Evolutionary conservation across 495 filamentous ascomycete species (phyloP), one percentile per base, ranked within the genome.

Genomic region (Aspergillus asperescens): DNA sequence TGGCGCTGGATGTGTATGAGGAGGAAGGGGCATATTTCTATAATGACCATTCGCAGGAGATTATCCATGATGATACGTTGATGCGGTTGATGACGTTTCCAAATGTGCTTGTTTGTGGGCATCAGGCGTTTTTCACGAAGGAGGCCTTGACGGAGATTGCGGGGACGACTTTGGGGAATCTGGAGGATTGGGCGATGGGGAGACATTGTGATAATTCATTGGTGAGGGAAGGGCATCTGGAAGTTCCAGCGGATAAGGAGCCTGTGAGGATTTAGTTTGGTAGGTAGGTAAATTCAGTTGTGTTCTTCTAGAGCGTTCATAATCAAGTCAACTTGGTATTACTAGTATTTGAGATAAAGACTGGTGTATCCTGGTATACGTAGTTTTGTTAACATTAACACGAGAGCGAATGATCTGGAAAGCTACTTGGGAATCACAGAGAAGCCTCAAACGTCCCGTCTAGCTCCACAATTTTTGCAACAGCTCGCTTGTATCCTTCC

Each of bases 1-100:
- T 89, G 8, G 88, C 88, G 38, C 64, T 95, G 34, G 90, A 96
- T 69, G 90, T 95, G 0, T 88, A 89, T 29, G 89, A 93, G 48
- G 88, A 88, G 0, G 90, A 96, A 60, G 73, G 54, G 46, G 73
- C 47, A 63, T 78, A 69, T 20, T 87, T 88, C 60, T 88, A 85
- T 55, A 74, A 78, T 46, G 83, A 88, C 53, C 81, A 83, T 51
- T 83, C 79, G 12, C 75, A 73, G 8, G 80, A 84, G 50, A 84
- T 87, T 56, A 85, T 87, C 58, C 69, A 86, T 34, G 84, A 88
- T 56, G 84, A 87, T 58, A 74, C 79, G 40, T 61, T 88, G 28
- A 80, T 78, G 76, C 77, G 84, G n/a, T 59, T 88, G 50, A 78
- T 83, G 63, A 85, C 84, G 1, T 87, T 87, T 56, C 84, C 78